These are phyloP conservation scores for Aspergillus persii DNA, from an alignment of 2,329 filamentous ascomycete genomes.

Conservation along the genomic window DNA sequence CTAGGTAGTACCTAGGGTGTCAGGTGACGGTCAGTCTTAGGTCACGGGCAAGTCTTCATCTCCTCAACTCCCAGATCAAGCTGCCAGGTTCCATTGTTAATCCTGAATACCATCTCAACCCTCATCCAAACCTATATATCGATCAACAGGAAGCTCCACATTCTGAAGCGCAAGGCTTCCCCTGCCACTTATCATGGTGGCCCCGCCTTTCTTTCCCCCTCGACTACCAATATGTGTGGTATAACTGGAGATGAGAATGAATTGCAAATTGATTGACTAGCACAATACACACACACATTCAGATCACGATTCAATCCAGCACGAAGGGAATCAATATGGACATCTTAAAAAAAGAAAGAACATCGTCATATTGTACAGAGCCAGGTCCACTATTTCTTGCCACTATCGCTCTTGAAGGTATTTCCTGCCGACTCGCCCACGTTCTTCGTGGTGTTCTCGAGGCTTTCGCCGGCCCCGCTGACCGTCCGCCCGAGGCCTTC, in stretches of 20 bases:
- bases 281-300: background rate
- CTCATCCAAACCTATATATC: background rate
- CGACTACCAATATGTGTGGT: background rate
- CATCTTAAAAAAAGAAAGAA: background rate
- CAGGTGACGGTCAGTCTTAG: no score
- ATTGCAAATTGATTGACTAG: background rate
- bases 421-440: slow-evolving; percentile 16
- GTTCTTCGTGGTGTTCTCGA: slow-evolving; percentile 30
- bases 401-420: slow-evolving; percentile 5
- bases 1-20: no score
- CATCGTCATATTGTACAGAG: background rate
- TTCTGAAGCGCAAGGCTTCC: slow-evolving; percentile 5
- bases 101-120: background rate
- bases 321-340: background rate
- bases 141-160: slow-evolving; percentile 7
- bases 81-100: background rate
- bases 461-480: slow-evolving; percentile 27
- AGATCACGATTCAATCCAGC: background rate
- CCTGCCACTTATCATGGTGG: background rate
- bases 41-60: no score
- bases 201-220: background rate
- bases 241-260: background rate
- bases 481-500: slow-evolving; percentile 28
- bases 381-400: background rate
- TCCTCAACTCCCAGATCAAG: no score